These are phyloP conservation scores for Ambrosia artemisiifolia DNA, from an alignment of 129 eudicot species.

Conservation along the genomic window DNA sequence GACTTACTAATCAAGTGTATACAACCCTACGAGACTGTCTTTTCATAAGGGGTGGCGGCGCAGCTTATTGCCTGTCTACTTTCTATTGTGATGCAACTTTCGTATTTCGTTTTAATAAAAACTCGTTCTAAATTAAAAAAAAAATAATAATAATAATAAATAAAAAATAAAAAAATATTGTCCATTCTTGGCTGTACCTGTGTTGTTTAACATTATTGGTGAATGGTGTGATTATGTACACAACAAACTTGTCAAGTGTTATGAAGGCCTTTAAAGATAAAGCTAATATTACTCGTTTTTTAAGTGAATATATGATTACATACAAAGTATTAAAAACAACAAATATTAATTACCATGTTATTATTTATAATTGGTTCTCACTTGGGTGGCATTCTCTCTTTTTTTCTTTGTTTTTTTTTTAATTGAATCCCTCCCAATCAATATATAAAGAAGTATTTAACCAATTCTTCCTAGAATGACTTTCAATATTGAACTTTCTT, in stretches of 20 bases:
- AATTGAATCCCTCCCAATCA: background rate
- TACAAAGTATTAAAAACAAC: background rate
- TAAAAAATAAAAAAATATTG: too few relatives aligned
- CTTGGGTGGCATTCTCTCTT: background rate
- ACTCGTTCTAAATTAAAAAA: too few relatives aligned
- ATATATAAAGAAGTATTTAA: background rate
- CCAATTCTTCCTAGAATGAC: background rate
- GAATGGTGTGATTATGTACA: background rate
- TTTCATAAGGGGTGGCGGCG: too few relatives aligned
- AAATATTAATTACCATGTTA: background rate
- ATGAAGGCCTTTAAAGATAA: background rate
- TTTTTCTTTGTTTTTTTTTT: too few relatives aligned
- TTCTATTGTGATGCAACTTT: too few relatives aligned
- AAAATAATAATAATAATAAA: too few relatives aligned
- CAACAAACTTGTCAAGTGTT: background rate
- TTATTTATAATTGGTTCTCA: background rate
- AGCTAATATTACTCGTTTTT: too few relatives aligned
- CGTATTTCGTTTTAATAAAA: too few relatives aligned
- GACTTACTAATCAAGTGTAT: slow-evolving; percentile 4
- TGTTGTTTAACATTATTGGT: background rate
- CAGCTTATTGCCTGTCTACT: too few relatives aligned
- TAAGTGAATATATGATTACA: background rate
- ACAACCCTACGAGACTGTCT: background rate
- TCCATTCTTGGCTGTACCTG: too few relatives aligned
- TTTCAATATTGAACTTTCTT: background rate